These are phyloP conservation scores for Ascoidea rubescens DNA, from an alignment of 805 yeast genomes.

Conservation along the genomic window DNA sequence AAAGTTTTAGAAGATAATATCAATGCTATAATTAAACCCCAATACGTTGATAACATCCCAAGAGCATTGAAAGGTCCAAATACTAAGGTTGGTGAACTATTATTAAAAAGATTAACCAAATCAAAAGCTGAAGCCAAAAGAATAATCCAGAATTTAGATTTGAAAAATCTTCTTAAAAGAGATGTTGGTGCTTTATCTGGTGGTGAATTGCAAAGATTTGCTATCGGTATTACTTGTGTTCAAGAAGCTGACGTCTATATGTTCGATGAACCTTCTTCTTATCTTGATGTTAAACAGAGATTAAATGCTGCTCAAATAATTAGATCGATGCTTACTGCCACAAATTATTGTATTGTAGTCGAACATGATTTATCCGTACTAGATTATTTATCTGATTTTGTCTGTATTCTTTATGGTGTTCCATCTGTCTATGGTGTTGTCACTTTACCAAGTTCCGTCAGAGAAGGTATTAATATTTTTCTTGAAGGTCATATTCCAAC, in stretches of 20 bases:
- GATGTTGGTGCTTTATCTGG: slow-evolving; percentile 87
- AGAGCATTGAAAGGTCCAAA: slow-evolving; percentile 88
- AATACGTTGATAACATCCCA: slow-evolving; percentile 95
- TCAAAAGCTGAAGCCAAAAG: slow-evolving; percentile 43
- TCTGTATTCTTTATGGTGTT: slow-evolving; percentile 94
- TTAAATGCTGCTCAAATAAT: slow-evolving; percentile 92
- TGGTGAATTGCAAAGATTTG: slow-evolving; percentile 98
- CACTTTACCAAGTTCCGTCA: slow-evolving; percentile 87
- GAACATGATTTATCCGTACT: slow-evolving; percentile 98
- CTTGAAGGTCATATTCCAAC: slow-evolving; percentile 96
- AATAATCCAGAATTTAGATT: slow-evolving; percentile 58
- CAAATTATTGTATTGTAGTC: slow-evolving; percentile 84
- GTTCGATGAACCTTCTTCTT: slow-evolving; percentile 99
- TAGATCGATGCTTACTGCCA: slow-evolving; percentile 66
- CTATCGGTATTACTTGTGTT: slow-evolving; percentile 93
- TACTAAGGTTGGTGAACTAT: slow-evolving; percentile 72
- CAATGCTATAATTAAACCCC: slow-evolving; percentile 97
- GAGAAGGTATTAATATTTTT: slow-evolving; percentile 98
- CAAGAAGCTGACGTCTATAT: slow-evolving; percentile 92
- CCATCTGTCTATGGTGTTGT: slow-evolving; percentile 99
- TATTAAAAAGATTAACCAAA: slow-evolving; percentile 68
- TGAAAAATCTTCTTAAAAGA: slow-evolving; percentile 65
- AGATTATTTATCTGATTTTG: slow-evolving; percentile 92
- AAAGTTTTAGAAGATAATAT: slow-evolving; percentile 87
- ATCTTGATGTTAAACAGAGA: slow-evolving; percentile 97